Percentiles rank a stretch among this genome's conserved stretches.
Evolutionary conservation across 2,329 filamentous ascomycete species (phyloP).

Genomic region (Clonostachys sp.): DNA sequence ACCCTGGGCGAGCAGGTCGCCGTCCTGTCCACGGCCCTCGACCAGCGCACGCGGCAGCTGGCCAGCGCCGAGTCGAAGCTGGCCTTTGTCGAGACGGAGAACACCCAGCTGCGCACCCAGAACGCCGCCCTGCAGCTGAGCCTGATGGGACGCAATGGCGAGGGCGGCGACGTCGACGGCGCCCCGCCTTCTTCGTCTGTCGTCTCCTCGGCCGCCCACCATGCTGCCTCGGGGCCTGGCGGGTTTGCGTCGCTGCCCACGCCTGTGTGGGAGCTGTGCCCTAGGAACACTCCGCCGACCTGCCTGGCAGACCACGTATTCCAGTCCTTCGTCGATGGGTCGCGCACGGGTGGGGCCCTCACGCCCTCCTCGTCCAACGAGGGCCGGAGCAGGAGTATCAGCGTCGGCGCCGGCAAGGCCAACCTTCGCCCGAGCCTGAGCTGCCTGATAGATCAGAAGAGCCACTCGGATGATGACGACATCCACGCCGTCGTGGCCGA

Average conservation of each 20-base stretch:
- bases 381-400: not conserved
- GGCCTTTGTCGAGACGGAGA: conserved; percentile 15
- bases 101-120: conserved; percentile 17
- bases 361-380: conserved; percentile 1
- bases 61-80: conserved; percentile 9
- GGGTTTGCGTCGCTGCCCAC: not conserved
- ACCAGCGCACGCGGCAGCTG: conserved; percentile 11
- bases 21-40: conserved; percentile 13
- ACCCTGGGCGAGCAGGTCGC: conserved; percentile 19
- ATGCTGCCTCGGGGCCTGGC: not conserved
- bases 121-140: conserved; percentile 20
- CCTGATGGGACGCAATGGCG: conserved; percentile 10
- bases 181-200: not conserved
- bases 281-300: conserved; percentile 11
- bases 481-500: conserved; percentile 24
- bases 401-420: not conserved
- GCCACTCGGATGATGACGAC: conserved; percentile 13
- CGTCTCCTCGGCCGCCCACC: not conserved
- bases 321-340: conserved; percentile 15
- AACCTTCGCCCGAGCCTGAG: conserved; percentile 13
- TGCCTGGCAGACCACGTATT: conserved; percentile 20
- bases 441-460: conserved; percentile 13
- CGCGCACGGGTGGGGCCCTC: conserved; percentile 8
- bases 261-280: conserved; percentile 14
- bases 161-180: not conserved